Percentiles rank a stretch among this genome's conserved stretches.
Conservation (phyloP, 106 monocot genomes). For the Dendrobium nobile region DNA sequence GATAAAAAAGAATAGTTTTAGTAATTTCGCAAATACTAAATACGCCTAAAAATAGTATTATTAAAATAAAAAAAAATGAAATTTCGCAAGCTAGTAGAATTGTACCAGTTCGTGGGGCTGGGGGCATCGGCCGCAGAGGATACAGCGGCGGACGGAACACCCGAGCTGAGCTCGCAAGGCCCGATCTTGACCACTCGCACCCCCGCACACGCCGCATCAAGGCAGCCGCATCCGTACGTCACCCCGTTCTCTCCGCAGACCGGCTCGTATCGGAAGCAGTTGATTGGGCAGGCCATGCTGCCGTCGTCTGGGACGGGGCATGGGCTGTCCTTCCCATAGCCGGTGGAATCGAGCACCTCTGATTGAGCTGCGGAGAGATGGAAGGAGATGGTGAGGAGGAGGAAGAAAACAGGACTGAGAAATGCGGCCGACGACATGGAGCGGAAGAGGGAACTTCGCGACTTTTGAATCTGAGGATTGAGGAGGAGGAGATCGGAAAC, state of each 20-base stretch:
- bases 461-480: too few relatives aligned
- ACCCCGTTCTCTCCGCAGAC: slow-evolving; percentile 71
- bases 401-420: not conserved
- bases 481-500: too few relatives aligned
- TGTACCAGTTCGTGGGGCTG: too few relatives aligned
- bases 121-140: too few relatives aligned
- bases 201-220: slow-evolving; percentile 56
- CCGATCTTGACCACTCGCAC: slow-evolving; percentile 21
- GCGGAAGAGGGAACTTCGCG: not conserved
- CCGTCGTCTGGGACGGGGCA: slow-evolving; percentile 1
- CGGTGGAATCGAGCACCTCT: not conserved
- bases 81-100: too few relatives aligned
- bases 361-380: not conserved
- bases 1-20: too few relatives aligned
- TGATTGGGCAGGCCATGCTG: slow-evolving; percentile 26
- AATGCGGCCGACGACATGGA: not conserved
- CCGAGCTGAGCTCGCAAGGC: slow-evolving; percentile 10
- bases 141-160: slow-evolving; percentile 3
- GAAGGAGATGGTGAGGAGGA: slow-evolving; percentile 5
- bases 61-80: too few relatives aligned
- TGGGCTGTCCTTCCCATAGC: not conserved
- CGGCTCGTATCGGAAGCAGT: slow-evolving; percentile 61
- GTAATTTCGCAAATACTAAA: too few relatives aligned
- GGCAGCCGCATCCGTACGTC: slow-evolving; percentile 73
- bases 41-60: too few relatives aligned